Conservation (phyloP, 352 stramenopile species). For the Phytophthora colocasiae region DNA sequence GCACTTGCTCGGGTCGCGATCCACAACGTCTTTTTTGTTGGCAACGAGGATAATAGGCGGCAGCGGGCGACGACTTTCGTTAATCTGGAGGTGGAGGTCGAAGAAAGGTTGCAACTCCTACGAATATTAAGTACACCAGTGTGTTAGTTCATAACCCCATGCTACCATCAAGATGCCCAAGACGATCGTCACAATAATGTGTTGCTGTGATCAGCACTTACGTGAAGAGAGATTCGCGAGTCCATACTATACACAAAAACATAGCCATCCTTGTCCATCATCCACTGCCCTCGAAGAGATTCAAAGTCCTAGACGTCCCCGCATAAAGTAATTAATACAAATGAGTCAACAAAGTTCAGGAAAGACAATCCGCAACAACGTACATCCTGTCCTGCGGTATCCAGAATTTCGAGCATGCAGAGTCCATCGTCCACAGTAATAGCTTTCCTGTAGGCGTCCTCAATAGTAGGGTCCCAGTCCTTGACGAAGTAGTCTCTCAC, state of each 20-base stretch:
- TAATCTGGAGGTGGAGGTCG: slow-evolving; percentile 89
- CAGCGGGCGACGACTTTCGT: slow-evolving; percentile 78
- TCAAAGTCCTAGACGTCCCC: slow-evolving; percentile 76
- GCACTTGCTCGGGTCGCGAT: slow-evolving; percentile 81
- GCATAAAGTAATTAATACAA: slow-evolving; percentile 2
- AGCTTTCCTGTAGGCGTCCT: slow-evolving; percentile 92
- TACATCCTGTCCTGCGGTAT: slow-evolving; percentile 91
- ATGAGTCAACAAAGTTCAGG: background rate
- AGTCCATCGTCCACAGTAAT: slow-evolving; percentile 86
- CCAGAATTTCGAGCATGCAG: slow-evolving; percentile 91
- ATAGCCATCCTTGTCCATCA: slow-evolving; percentile 93
- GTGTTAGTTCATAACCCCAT: slow-evolving; percentile 1
- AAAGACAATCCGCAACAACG: slow-evolving; percentile 11
- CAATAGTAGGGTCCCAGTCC: slow-evolving; percentile 93
- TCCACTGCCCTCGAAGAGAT: slow-evolving; percentile 87
- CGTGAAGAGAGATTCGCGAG: slow-evolving; percentile 86
- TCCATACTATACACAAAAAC: slow-evolving; percentile 94
- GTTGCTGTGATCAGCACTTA: slow-evolving; percentile 33
- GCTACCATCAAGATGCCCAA: background rate
- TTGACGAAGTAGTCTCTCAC: slow-evolving; percentile 92
- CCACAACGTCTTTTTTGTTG: slow-evolving; percentile 91
- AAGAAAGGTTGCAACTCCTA: slow-evolving; percentile 91
- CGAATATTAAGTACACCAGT: slow-evolving; percentile 2
- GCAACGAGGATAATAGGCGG: slow-evolving; percentile 89
- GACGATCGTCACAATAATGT: background rate